phyloP scores from a whole-genome alignment of 176 grass and related monocot species.

The Hsuehochloa calcarea region DNA sequence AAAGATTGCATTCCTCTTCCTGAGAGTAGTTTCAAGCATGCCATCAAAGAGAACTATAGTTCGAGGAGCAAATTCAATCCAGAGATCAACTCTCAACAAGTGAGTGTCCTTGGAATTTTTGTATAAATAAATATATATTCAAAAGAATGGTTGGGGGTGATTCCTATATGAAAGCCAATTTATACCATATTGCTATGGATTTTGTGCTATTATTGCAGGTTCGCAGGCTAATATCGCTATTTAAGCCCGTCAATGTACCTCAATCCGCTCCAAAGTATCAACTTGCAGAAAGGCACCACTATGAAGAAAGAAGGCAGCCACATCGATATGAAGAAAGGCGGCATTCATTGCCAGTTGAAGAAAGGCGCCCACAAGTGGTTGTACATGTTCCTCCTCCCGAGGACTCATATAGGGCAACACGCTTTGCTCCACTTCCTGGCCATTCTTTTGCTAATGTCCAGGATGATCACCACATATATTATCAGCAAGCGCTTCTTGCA shows the following conservation, averaged over 20 bases:
- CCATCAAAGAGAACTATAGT: constrained; percentile 70
- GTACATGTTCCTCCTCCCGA: constrained; percentile 37
- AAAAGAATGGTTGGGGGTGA: neutral
- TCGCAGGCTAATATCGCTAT: constrained; percentile 46
- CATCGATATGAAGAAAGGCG: constrained; percentile 36
- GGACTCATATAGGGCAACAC: constrained; percentile 42
- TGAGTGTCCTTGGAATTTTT: constrained; percentile 20
- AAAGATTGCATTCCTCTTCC: constrained; percentile 63
- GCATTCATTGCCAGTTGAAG: constrained; percentile 25
- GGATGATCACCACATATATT: constrained; percentile 40
- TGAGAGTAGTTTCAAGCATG: constrained; percentile 64
- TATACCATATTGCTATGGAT: constrained; percentile 21
- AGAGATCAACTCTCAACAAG: constrained; percentile 63
- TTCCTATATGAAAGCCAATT: constrained; percentile 1
- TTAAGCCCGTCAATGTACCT: constrained; percentile 34
- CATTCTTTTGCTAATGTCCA: constrained; percentile 22
- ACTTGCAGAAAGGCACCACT: constrained; percentile 21
- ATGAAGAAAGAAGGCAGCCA: constrained; percentile 29
- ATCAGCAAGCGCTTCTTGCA: constrained; percentile 18
- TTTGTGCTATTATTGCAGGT: constrained; percentile 48
- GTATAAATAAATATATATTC: constrained; percentile 15
- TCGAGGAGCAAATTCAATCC: constrained; percentile 56
- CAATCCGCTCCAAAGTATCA: constrained; percentile 19
- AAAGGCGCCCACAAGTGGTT: constrained; percentile 23
- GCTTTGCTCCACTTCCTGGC: constrained; percentile 32